Conservation (phyloP, 345 rosid species). For the Arabidopsis arenosa region DNA sequence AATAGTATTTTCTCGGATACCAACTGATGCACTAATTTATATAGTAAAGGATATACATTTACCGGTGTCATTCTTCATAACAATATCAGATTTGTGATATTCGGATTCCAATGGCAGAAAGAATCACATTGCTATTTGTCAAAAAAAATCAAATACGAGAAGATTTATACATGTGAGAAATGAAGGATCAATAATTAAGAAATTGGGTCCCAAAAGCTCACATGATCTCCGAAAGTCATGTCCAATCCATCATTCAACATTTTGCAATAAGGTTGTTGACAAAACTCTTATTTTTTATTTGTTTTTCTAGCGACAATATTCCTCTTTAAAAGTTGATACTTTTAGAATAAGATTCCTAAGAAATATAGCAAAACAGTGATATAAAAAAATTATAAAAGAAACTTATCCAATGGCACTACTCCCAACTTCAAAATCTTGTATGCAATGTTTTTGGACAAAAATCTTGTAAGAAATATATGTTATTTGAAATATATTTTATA, state of each 20-base stretch:
- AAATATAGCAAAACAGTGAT: slow-evolving; percentile 10
- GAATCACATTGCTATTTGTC: slow-evolving; percentile 5
- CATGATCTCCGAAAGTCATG: slow-evolving; percentile 50
- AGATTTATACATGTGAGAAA: slow-evolving; percentile 17
- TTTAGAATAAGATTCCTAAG: slow-evolving; percentile 31
- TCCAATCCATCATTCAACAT: slow-evolving; percentile 56
- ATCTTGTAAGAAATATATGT: not conserved
- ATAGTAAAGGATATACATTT: no score
- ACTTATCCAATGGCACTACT: slow-evolving; percentile 40
- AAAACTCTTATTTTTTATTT: slow-evolving; percentile 11
- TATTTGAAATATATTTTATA: not conserved
- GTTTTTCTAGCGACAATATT: slow-evolving; percentile 16
- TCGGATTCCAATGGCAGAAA: not conserved
- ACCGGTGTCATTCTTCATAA: no score
- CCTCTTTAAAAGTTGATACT: slow-evolving; percentile 24
- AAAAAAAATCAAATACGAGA: not conserved
- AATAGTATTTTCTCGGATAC: no score
- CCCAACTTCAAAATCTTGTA: slow-evolving; percentile 29
- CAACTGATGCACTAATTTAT: no score
- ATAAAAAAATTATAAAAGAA: not conserved
- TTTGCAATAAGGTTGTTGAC: slow-evolving; percentile 40
- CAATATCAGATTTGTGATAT: not conserved
- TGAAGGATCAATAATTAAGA: slow-evolving; percentile 31
- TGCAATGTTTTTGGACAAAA: slow-evolving; percentile 5
- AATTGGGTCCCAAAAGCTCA: slow-evolving; percentile 54